Conservation (phyloP, 139 green algal genomes). For the Monoraphidium neglectum region DNA sequence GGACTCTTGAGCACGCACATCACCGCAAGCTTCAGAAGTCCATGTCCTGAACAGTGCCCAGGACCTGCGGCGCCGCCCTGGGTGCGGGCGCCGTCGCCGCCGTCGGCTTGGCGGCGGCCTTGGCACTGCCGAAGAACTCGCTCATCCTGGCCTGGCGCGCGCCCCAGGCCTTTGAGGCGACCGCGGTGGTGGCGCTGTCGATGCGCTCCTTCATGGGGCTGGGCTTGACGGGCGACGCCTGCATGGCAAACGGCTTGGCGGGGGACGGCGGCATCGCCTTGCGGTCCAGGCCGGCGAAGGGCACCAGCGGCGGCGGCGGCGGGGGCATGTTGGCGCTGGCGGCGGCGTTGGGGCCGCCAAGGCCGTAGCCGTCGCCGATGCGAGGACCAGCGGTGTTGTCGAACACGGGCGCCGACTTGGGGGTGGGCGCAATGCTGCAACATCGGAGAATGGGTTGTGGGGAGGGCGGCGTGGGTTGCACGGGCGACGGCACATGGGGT, state of each 20-base stretch:
- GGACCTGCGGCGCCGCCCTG: no score
- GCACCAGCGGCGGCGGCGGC: slow-evolving; percentile 17
- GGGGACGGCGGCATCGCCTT: slow-evolving; percentile 22
- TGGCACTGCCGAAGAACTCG: neutral
- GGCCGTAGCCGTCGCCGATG: slow-evolving; percentile 1
- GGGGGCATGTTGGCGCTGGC: neutral
- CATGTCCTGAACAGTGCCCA: no score
- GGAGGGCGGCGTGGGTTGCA: neutral
- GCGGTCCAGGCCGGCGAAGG: slow-evolving; percentile 20
- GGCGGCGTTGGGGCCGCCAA: neutral
- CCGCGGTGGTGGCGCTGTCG: slow-evolving; percentile 23
- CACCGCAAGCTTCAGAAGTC: no score
- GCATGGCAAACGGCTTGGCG: slow-evolving; percentile 19
- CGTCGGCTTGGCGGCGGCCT: neutral
- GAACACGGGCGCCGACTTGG: no score
- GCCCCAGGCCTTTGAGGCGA: slow-evolving; percentile 7
- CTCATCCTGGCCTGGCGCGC: slow-evolving; percentile 15
- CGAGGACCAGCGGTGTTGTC: neutral
- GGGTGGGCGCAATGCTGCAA: neutral
- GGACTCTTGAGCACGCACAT: no score
- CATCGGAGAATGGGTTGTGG: neutral
- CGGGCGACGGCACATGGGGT: neutral
- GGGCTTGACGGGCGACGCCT: slow-evolving; percentile 19
- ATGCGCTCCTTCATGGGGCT: slow-evolving; percentile 33
- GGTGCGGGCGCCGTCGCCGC: no score